These are phyloP conservation scores for Fusarium nygamai DNA, from an alignment of 2,329 filamentous ascomycete genomes.

Conservation along the genomic window DNA sequence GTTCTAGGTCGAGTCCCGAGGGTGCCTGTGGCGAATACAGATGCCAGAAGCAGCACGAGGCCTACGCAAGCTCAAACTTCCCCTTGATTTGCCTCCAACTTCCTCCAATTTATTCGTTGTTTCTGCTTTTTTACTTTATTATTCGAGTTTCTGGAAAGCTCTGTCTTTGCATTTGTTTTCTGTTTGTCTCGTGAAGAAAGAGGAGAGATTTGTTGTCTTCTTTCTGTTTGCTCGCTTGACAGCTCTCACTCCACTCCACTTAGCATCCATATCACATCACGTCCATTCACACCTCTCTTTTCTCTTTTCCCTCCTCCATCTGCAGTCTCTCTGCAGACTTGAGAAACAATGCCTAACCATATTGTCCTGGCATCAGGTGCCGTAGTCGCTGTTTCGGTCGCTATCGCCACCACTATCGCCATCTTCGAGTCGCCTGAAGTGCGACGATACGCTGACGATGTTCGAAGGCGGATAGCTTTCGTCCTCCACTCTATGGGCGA, in stretches of 20 bases:
- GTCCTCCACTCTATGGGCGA: slow-evolving; percentile 69
- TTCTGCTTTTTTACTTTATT: not conserved
- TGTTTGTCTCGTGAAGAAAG: not conserved
- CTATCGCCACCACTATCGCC: slow-evolving; percentile 66
- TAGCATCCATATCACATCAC: not conserved
- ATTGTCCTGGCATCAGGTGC: slow-evolving; percentile 64
- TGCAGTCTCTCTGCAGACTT: slow-evolving; percentile 15
- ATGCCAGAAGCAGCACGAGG: slow-evolving; percentile 20
- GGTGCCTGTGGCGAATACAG: slow-evolving; percentile 31
- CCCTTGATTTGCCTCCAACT: slow-evolving; percentile 28
- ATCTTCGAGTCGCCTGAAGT: slow-evolving; percentile 73
- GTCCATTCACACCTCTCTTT: not conserved
- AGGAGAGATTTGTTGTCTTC: not conserved
- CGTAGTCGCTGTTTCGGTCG: slow-evolving; percentile 66
- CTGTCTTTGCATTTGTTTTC: not conserved
- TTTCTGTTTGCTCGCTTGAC: slow-evolving; percentile 19
- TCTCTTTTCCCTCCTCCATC: slow-evolving; percentile 3
- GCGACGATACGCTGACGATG: slow-evolving; percentile 68
- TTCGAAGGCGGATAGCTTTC: slow-evolving; percentile 69
- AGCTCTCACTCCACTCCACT: slow-evolving; percentile 6
- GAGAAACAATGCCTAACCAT: slow-evolving; percentile 64
- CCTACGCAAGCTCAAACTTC: slow-evolving; percentile 37
- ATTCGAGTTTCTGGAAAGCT: slow-evolving; percentile 12
- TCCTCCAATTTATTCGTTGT: slow-evolving; percentile 1
- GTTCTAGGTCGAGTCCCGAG: slow-evolving; percentile 7